These are phyloP conservation scores for Globisporangium heterothallicum DNA, from an alignment of 352 stramenopile genomes.

Conservation along the genomic window DNA sequence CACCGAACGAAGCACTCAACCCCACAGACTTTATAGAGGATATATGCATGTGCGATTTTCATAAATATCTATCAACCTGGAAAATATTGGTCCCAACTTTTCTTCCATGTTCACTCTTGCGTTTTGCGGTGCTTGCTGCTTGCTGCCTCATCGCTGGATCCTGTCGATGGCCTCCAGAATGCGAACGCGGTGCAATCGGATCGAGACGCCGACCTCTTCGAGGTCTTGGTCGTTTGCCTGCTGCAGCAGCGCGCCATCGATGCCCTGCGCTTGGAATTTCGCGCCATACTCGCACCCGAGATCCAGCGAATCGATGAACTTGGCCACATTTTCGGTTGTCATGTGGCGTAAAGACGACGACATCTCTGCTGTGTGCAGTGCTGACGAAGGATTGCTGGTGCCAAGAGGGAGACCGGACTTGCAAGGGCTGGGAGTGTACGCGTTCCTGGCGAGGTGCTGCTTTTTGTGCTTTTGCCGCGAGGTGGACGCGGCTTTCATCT, in stretches of 20 bases:
- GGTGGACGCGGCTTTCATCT: constrained; percentile 7
- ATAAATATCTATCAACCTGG: not conserved
- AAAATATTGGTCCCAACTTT: too few relatives aligned
- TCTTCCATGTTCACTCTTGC: too few relatives aligned
- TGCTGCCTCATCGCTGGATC: not conserved
- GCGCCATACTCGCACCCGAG: constrained; percentile 31
- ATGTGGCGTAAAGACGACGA: constrained; percentile 17
- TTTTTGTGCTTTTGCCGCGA: constrained; percentile 15
- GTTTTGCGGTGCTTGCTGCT: too few relatives aligned
- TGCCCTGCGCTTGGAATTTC: constrained; percentile 39
- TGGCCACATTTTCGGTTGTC: constrained; percentile 37
- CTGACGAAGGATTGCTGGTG: too few relatives aligned
- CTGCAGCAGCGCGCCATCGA: constrained; percentile 54
- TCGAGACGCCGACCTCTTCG: constrained; percentile 55
- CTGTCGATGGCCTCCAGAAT: constrained; percentile 44
- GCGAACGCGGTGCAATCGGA: constrained; percentile 68
- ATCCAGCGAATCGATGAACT: constrained; percentile 43
- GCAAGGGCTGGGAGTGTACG: not conserved
- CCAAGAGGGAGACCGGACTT: not conserved
- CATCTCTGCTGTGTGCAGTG: too few relatives aligned
- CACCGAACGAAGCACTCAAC: too few relatives aligned
- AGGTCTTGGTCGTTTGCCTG: constrained; percentile 55
- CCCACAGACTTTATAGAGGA: too few relatives aligned
- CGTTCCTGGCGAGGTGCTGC: not conserved
- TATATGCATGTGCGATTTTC: not conserved